Conservation (phyloP, 495 filamentous ascomycete species). For the Podospora bellae-mahoneyi region DNA sequence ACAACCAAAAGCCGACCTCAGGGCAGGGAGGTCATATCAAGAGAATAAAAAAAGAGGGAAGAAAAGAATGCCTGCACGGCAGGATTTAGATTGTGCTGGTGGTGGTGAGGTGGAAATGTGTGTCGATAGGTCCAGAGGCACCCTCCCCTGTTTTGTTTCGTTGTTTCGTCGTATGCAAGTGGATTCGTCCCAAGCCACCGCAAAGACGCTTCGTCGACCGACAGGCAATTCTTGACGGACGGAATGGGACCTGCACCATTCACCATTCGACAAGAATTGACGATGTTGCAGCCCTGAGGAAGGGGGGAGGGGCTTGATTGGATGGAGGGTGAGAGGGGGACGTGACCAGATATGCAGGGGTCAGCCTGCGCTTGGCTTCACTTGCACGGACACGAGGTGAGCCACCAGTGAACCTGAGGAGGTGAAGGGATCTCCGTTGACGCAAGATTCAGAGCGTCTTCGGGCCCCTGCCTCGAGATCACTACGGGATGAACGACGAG, state of each 20-base stretch:
- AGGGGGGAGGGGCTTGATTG: not conserved
- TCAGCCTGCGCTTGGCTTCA: not conserved
- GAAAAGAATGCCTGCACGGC: not conserved
- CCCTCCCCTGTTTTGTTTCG: constrained; percentile 21
- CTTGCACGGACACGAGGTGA: not conserved
- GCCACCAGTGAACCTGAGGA: not conserved
- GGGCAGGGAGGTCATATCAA: not conserved
- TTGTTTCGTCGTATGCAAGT: constrained; percentile 11
- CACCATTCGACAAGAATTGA: not conserved
- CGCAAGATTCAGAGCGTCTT: not conserved
- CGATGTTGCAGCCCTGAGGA: not conserved
- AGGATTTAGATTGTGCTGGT: not conserved
- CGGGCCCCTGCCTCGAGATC: not conserved
- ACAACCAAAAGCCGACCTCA: not conserved
- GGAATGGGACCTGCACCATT: too few species aligned
- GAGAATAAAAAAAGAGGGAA: not conserved
- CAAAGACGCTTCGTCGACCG: not conserved
- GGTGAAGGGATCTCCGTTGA: not conserved
- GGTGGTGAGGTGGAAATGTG: not conserved
- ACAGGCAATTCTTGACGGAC: too few species aligned
- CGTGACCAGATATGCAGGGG: not conserved
- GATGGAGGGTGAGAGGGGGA: not conserved
- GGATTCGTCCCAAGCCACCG: not conserved
- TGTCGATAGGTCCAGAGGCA: constrained; percentile 7
- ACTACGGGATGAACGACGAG: not conserved